Conservation (phyloP, 371 early-diverging fungal species). For the Smittium mucronatum region DNA sequence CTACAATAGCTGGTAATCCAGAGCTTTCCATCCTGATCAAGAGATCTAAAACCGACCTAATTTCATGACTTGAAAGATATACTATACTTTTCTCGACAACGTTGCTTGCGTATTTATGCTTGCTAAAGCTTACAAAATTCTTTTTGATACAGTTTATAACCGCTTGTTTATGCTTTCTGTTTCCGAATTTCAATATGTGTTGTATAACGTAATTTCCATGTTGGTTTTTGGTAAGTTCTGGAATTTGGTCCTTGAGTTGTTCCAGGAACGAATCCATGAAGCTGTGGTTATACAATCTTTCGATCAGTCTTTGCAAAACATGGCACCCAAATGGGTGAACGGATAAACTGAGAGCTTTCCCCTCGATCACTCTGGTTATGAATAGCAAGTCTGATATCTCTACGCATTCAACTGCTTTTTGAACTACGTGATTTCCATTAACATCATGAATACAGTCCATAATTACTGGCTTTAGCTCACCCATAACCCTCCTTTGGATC, state of each 20-base stretch:
- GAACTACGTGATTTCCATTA: slow-evolving; percentile 98
- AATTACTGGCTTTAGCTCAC: slow-evolving; percentile 79
- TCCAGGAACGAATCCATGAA: slow-evolving; percentile 56
- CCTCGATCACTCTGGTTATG: slow-evolving; percentile 81
- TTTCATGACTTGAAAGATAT: slow-evolving; percentile 42
- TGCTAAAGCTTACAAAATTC: slow-evolving; percentile 62
- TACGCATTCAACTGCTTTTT: slow-evolving; percentile 92
- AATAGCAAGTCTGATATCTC: slow-evolving; percentile 56
- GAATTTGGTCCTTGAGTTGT: slow-evolving; percentile 71
- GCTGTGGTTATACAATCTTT: slow-evolving; percentile 32
- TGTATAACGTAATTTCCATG: slow-evolving; percentile 99
- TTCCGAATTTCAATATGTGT: slow-evolving; percentile 87
- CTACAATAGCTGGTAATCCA: slow-evolving; percentile 49
- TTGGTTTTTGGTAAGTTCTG: slow-evolving; percentile 85
- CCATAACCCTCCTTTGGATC: slow-evolving; percentile 69
- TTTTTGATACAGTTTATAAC: slow-evolving; percentile 75
- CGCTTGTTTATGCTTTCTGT: slow-evolving; percentile 54
- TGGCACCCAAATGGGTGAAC: slow-evolving; percentile 98
- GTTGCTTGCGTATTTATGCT: slow-evolving; percentile 97
- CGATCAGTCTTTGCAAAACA: slow-evolving; percentile 97
- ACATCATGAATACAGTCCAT: slow-evolving; percentile 93
- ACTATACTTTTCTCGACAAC: slow-evolving; percentile 86
- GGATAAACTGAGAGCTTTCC: slow-evolving; percentile 74
- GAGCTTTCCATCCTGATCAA: not conserved
- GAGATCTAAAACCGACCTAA: not conserved